Conservation (phyloP, 345 rosid species). For the Alliaria petiolata region DNA sequence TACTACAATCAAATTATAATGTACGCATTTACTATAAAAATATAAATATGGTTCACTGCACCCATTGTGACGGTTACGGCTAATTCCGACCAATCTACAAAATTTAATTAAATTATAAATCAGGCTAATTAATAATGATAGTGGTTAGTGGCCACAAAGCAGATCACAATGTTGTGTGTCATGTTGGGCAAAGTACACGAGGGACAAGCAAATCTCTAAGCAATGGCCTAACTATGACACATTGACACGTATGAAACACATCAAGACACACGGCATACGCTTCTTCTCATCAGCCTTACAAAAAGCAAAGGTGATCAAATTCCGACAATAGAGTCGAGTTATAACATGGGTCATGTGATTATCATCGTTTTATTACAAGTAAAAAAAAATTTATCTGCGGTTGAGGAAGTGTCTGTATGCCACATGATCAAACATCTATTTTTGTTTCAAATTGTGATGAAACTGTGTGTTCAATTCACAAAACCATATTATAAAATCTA, state of each 20-base stretch:
- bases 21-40: no score
- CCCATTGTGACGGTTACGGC: not conserved
- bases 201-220: conserved; percentile 7
- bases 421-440: not conserved
- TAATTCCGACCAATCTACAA: conserved; percentile 1
- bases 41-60: not conserved
- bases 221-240: conserved; percentile 28
- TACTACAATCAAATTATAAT: not conserved
- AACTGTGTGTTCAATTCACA: not conserved
- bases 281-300: not conserved
- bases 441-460: not conserved
- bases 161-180: not conserved
- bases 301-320: not conserved
- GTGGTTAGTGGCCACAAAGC: conserved; percentile 2
- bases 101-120: not conserved
- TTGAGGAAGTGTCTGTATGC: conserved; percentile 9
- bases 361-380: not conserved
- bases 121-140: not conserved
- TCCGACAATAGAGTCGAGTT: conserved; percentile 14
- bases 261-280: not conserved
- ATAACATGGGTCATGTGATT: conserved; percentile 30
- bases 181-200: not conserved
- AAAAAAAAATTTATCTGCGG: not conserved
- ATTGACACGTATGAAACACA: conserved; percentile 4
- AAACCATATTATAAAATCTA: conserved; percentile 6